Evolutionary conservation across 495 filamentous ascomycete genomes (phyloP).

Genomic region (Platismatia glauca): DNA sequence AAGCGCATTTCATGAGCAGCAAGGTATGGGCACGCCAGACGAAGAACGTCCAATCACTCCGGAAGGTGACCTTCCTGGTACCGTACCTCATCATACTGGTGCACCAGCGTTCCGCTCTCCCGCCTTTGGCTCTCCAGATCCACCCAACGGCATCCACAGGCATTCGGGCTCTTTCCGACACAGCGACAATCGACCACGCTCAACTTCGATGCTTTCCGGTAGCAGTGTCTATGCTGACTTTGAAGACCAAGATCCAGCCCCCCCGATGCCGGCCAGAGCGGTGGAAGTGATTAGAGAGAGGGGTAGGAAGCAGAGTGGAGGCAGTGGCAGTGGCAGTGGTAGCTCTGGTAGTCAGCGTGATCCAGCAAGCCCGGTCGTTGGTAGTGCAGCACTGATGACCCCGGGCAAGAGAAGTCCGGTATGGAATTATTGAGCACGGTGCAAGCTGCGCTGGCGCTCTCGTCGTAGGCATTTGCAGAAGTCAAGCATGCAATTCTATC

Average conservation of each 20-base stretch:
- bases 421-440: conserved; percentile 19
- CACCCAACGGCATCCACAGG: conserved; percentile 27
- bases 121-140: conserved; percentile 23
- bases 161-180: conserved; percentile 34
- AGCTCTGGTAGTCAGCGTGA: conserved; percentile 38
- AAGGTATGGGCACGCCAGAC: conserved; percentile 33
- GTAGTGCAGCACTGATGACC: conserved; percentile 14
- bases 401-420: conserved; percentile 26
- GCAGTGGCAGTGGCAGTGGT: conserved; percentile 38
- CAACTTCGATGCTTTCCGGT: conserved; percentile 21
- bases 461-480: conserved; percentile 9
- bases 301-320: conserved; percentile 32
- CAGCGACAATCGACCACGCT: conserved; percentile 18
- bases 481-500: conserved; percentile 7
- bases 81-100: conserved; percentile 31
- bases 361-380: conserved; percentile 22
- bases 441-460: conserved; percentile 6
- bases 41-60: conserved; percentile 41
- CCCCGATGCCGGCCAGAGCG: conserved; percentile 25
- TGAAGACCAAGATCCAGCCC: conserved; percentile 23
- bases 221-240: conserved; percentile 22
- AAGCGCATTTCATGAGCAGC: conserved; percentile 37
- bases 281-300: conserved; percentile 21
- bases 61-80: conserved; percentile 43
- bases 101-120: conserved; percentile 26